Evolutionary conservation across 179 eudicot species (phyloP), one percentile per base, ranked within the genome.

Genomic region (Beta macrorhiza): DNA sequence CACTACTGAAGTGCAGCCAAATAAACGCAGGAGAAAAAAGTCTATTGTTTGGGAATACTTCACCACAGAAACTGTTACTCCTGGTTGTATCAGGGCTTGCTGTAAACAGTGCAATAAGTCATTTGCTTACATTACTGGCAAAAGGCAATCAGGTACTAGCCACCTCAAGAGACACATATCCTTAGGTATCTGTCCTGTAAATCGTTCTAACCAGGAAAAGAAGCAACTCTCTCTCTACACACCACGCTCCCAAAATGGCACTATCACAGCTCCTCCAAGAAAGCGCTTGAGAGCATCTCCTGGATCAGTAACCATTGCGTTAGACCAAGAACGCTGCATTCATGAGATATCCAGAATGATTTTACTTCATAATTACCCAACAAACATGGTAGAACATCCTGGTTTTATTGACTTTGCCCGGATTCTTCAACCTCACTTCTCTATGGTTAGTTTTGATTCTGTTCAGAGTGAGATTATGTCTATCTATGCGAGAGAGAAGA

Each of bases 11-110:
- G 59, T 79, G 62, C 82, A 81, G 67, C 87, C 91, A 16, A 90
- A 83, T 75, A 94, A 88, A 82, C 88, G 84, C 15, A 86, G 93
- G 83, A 85, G 91, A n/a, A 81, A 93, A 90, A 85, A 96, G 84
- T 96, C 99, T 61, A 84, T 88, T 44, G 99, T 96, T 47, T 96
- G 99, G 99, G 90, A 96, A 7, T 81, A 93, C 85, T 96, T 96
- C 82, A 92, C 91, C 51, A 83, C 89, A 67, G 91, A 85, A 81
- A 84, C 86, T 73, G 79, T 90, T 45, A 83, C 84, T 68, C 83
- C 87, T 67, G 90, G 67, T 62, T 87, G 90, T 85, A 86, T 82
- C 56, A 88, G 89, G 82, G 99, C 99, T 61, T 83, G 77, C 78
- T 96, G 99, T 83, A 96, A 91, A 49, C 89, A 90, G 82, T 96